Conservation (phyloP, 2,329 filamentous ascomycete genomes). For the Exserohilum rostratum region DNA sequence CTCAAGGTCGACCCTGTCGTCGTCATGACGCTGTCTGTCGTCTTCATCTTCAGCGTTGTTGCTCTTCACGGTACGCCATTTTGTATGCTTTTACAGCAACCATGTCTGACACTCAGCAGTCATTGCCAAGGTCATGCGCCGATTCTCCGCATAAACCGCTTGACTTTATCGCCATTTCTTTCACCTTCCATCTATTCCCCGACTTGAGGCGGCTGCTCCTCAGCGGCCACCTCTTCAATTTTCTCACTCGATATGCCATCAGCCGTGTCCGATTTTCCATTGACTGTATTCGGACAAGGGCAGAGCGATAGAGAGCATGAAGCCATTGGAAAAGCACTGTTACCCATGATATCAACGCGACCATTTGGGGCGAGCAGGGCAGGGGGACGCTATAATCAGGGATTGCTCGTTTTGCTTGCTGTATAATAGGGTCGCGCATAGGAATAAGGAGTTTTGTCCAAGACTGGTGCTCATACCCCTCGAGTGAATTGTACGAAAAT, state of each 20-base stretch:
- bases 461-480: background rate
- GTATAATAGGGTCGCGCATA: conserved; percentile 42
- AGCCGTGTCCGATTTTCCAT: conserved; percentile 12
- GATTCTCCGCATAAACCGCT: conserved; percentile 67
- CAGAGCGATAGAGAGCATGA: conserved; percentile 19
- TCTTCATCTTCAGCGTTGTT: conserved; percentile 99
- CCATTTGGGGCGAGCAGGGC: conserved; percentile 13
- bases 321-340: conserved; percentile 30
- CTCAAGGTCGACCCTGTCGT: conserved; percentile 98
- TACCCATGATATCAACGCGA: conserved; percentile 19
- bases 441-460: conserved; percentile 26
- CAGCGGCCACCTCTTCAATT: conserved; percentile 21
- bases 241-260: conserved; percentile 9
- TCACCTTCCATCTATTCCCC: conserved; percentile 16
- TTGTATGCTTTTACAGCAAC: background rate
- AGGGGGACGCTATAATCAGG: conserved; percentile 13
- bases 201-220: conserved; percentile 26
- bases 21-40: conserved; percentile 91
- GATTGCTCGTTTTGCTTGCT: conserved; percentile 32
- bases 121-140: conserved; percentile 92
- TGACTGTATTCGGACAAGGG: conserved; percentile 10
- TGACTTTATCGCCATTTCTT: background rate
- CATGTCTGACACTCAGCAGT: conserved; percentile 61
- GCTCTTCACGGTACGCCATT: conserved; percentile 83
- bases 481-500: background rate